These are phyloP conservation scores for Pugionium dolabratum DNA, from an alignment of 345 rosid species.

Conservation along the genomic window DNA sequence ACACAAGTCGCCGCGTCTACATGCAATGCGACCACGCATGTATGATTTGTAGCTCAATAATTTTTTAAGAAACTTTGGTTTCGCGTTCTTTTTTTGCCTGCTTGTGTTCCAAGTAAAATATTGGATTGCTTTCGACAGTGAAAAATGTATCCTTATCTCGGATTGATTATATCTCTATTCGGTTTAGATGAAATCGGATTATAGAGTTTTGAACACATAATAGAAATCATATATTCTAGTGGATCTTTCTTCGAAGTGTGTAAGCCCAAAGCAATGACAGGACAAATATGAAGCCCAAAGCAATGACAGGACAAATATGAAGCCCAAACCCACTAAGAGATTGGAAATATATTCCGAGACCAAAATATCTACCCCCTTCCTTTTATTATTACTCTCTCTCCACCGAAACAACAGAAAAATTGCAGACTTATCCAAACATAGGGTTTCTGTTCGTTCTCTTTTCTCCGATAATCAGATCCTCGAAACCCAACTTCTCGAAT, in stretches of 20 bases:
- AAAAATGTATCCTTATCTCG: too few relatives aligned
- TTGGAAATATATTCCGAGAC: neutral
- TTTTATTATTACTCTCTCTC: neutral
- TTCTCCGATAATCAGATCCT: constrained; percentile 25
- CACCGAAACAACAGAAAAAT: constrained; percentile 25
- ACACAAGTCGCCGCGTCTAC: constrained; percentile 38
- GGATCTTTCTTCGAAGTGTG: neutral
- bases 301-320: neutral
- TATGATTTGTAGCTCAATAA: constrained; percentile 18
- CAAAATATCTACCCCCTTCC: constrained; percentile 5
- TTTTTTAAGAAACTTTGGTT: neutral
- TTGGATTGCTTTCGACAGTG: too few relatives aligned
- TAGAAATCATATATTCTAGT: too few relatives aligned
- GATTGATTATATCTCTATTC: too few relatives aligned
- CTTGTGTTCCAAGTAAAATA: too few relatives aligned
- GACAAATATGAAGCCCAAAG: neutral
- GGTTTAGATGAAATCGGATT: too few relatives aligned
- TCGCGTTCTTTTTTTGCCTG: too few relatives aligned
- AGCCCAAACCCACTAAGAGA: neutral
- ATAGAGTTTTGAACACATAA: too few relatives aligned
- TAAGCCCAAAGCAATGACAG: neutral
- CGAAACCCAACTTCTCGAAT: constrained; percentile 32
- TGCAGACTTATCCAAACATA: constrained; percentile 36
- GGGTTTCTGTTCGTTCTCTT: constrained; percentile 28
- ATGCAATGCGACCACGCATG: constrained; percentile 18